These are phyloP conservation scores for Eimeria acervulina DNA, from an alignment of 169 alveolate genomes.

Conservation along the genomic window DNA sequence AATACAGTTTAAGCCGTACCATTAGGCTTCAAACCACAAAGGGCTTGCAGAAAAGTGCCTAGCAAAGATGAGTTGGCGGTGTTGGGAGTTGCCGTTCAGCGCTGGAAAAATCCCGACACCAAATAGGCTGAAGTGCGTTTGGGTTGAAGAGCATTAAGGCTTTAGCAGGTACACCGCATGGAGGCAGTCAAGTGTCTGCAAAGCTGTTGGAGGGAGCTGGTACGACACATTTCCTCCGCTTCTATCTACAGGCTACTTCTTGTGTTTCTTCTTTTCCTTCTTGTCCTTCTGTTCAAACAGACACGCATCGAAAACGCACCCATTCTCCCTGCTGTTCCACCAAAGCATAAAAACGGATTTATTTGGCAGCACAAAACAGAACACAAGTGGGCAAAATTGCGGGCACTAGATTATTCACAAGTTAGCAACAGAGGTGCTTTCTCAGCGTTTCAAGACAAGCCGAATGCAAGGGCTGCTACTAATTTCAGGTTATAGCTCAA, in stretches of 20 bases:
- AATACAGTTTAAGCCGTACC: background rate
- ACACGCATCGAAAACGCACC: background rate
- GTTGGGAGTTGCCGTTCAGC: background rate
- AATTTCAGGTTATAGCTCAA: background rate
- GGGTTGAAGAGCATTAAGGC: background rate
- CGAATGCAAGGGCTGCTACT: background rate
- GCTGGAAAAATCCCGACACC: background rate
- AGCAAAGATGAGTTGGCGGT: background rate
- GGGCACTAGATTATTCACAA: background rate
- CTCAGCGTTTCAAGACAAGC: background rate
- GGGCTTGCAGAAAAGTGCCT: background rate
- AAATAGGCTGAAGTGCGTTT: background rate
- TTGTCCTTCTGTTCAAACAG: conserved; percentile 52
- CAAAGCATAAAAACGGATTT: background rate
- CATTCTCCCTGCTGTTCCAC: background rate
- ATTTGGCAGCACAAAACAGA: background rate
- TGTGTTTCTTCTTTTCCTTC: conserved; percentile 78
- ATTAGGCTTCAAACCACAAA: background rate
- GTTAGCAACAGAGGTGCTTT: background rate
- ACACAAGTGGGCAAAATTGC: background rate
- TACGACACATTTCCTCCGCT: background rate
- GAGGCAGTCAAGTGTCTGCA: background rate
- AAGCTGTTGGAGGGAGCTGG: background rate
- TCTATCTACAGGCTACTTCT: background rate
- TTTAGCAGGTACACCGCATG: background rate